Evolutionary conservation across 2,329 filamentous ascomycete species (phyloP).

Genomic region (Aspergillus aculeatus): DNA sequence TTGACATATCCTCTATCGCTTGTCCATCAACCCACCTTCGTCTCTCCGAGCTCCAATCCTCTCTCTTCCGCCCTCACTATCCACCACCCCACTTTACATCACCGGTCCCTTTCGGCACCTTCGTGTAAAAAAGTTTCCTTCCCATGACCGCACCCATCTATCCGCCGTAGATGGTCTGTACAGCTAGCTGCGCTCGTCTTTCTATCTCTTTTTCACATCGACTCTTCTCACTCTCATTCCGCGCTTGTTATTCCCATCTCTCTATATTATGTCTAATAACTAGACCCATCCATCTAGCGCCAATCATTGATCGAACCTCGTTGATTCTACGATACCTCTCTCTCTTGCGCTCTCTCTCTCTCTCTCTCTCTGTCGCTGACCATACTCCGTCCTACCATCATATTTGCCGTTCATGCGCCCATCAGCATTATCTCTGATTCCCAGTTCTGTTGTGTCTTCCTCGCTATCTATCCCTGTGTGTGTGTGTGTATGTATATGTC

Average conservation of each 20-base stretch:
- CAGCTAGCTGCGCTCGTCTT: conserved; percentile 11
- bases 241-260: not conserved
- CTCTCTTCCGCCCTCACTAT: not conserved
- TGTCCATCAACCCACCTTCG: not conserved
- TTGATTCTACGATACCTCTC: not conserved
- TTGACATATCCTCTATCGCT: no score
- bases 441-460: not conserved
- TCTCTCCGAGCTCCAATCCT: not conserved
- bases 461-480: not conserved
- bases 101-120: not conserved
- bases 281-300: not conserved
- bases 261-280: not conserved
- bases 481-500: not conserved
- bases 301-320: not conserved
- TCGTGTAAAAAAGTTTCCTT: conserved; percentile 8
- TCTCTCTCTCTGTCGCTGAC: not conserved
- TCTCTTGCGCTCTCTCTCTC: not conserved
- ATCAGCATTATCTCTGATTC: not conserved
- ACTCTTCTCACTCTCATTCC: conserved; percentile 7
- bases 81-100: not conserved
- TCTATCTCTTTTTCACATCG: not conserved
- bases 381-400: no score
- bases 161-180: conserved; percentile 5
- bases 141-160: not conserved
- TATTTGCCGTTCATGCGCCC: no score